Evolutionary conservation across 164 flowering plant species (phyloP), one percentile per base, ranked within the genome.

Genomic region (Cinnamomum micranthum): DNA sequence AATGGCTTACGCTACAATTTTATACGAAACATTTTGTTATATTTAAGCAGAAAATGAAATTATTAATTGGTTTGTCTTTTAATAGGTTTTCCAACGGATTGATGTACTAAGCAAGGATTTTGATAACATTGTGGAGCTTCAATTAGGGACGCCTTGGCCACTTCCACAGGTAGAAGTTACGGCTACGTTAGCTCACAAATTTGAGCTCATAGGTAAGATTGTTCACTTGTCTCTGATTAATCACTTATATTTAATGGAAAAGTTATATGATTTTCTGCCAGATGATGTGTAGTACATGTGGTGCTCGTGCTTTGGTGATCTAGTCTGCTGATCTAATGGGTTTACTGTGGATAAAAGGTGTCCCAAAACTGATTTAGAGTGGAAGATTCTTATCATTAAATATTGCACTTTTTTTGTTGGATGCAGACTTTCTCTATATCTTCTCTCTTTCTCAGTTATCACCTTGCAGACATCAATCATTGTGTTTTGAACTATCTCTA

Each of bases 131-230:
- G 98, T 89, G 59, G 98, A 95, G 78, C 94, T 93, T 69, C 85
- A 89, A 71, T 71, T 95, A 67, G 99, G 99, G 24, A 82, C 94
- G 73, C 99, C 96, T 68, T 95, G 99, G 99, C 99, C 99, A 7
- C 58, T 95, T 27, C 96, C 91, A 22, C 98, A 92, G 0, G 24
- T 89, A 65, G 98, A 93, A 85, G 83, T 85, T 60, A 92, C 92
- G 6, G 99, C 97, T 22, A 93, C 96, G 20, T 85, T 95, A 77
- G 98, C 96, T 63, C 99, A 95, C 89, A 95, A 95, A 84, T 95
- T 93, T 75, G 98, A 93, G 84, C 81, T 95, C 66, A 84, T 82
- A 81, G 99, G 99, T 95, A 76, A 2, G 87, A 85, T 71, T 70
- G 3, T 68, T 33, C 72, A 55, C 50, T 7, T 5, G 4, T 55